Percentiles rank a stretch among this genome's conserved stretches.
phyloP scores from a whole-genome alignment of 208 protist genomes.

The Trypanosomatidae sp. region DNA sequence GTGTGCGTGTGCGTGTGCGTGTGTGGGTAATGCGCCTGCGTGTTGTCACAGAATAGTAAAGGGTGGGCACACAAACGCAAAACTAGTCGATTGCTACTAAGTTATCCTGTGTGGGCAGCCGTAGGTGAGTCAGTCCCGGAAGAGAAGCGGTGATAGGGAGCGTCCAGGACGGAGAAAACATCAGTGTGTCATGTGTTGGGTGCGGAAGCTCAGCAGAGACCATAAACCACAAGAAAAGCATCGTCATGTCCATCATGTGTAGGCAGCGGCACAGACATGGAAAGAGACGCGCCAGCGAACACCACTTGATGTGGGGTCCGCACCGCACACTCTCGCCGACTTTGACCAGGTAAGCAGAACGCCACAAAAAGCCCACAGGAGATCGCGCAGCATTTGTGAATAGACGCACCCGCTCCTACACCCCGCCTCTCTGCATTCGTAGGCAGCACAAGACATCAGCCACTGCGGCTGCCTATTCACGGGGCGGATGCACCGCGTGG shows the following conservation, averaged over 20 bases:
- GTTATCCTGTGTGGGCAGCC: not conserved
- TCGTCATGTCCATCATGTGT: not conserved
- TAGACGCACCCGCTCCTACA: not conserved
- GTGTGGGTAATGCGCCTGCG: not conserved
- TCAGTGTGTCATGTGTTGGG: not conserved
- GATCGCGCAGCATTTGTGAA: too few species aligned
- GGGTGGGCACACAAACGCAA: not conserved
- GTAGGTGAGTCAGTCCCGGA: not conserved
- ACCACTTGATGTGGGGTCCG: not conserved
- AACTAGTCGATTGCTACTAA: not conserved
- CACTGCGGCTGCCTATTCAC: not conserved
- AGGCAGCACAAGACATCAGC: not conserved
- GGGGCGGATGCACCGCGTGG: not conserved
- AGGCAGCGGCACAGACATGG: not conserved
- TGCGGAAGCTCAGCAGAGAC: not conserved
- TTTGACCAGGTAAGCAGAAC: too few species aligned
- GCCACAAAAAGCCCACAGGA: not conserved
- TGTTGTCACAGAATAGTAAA: not conserved
- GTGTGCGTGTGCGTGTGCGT: not conserved
- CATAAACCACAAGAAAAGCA: not conserved
- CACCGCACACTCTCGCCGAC: not conserved
- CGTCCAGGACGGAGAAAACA: not conserved
- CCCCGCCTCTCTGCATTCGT: not conserved
- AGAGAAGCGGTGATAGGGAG: not conserved
- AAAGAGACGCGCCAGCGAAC: not conserved